Conservation (phyloP, 345 rosid genomes). For the Lepidium africanum region DNA sequence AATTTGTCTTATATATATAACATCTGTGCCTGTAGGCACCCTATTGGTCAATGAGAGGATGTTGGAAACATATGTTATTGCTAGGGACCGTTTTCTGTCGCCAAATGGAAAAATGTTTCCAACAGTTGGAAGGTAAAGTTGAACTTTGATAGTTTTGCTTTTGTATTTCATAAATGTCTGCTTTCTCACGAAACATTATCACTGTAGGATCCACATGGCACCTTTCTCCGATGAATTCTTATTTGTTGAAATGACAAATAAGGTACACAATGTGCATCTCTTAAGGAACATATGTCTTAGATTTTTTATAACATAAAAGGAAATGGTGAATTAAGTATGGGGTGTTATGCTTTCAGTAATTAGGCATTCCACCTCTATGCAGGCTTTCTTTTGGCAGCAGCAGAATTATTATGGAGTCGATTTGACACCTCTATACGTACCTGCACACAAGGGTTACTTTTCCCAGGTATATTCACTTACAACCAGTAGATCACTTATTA, state of each 20-base stretch:
- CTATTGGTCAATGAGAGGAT: slow-evolving; percentile 89
- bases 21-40: slow-evolving; percentile 46
- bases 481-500: neutral
- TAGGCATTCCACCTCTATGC: slow-evolving; percentile 12
- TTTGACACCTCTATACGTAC: slow-evolving; percentile 65
- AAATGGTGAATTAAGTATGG: neutral
- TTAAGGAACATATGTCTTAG: neutral
- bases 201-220: slow-evolving; percentile 92
- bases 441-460: slow-evolving; percentile 88
- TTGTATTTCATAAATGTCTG: neutral
- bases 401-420: slow-evolving; percentile 84
- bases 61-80: slow-evolving; percentile 92
- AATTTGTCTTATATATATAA: neutral
- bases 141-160: neutral
- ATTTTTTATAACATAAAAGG: neutral
- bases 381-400: slow-evolving; percentile 99
- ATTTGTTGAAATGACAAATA: slow-evolving; percentile 87
- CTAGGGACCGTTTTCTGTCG: slow-evolving; percentile 80
- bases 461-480: slow-evolving; percentile 55
- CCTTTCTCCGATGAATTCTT: slow-evolving; percentile 93
- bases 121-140: slow-evolving; percentile 66
- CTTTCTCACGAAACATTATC: slow-evolving; percentile 2
- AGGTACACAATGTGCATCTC: slow-evolving; percentile 45
- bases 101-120: slow-evolving; percentile 95
- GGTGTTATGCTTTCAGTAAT: neutral